phyloP scores from a whole-genome alignment of 768 basidiomycete species.

The Mycena indigotica region DNA sequence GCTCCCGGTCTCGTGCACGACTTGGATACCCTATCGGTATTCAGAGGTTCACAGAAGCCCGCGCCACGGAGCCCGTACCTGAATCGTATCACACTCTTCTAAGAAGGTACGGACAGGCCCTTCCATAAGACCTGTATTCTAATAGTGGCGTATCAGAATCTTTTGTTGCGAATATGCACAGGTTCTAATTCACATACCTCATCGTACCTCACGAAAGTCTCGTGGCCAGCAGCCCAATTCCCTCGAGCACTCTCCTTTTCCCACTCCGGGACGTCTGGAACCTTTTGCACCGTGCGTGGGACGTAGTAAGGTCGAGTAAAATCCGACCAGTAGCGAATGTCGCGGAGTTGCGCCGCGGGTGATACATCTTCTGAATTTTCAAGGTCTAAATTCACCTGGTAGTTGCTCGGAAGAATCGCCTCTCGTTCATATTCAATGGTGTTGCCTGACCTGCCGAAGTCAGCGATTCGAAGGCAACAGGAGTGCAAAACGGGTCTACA shows the following conservation, averaged over 20 bases:
- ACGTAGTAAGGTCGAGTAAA: conserved; percentile 65
- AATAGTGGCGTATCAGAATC: background rate
- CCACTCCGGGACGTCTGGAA: conserved; percentile 62
- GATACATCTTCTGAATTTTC: conserved; percentile 18
- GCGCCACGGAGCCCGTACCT: conserved; percentile 46
- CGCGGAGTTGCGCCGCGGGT: conserved; percentile 20
- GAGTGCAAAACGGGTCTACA: conserved; percentile 2
- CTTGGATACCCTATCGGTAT: conserved; percentile 62
- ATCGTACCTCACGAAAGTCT: conserved; percentile 55
- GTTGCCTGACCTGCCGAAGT: conserved; percentile 15
- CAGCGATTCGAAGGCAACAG: conserved; percentile 6
- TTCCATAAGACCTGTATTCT: conserved; percentile 73
- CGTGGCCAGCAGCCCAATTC: conserved; percentile 58
- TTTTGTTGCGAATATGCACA: background rate
- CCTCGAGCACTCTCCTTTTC: conserved; percentile 45
- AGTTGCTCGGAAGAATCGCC: conserved; percentile 53
- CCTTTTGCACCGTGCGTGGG: conserved; percentile 63
- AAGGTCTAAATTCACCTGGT: conserved; percentile 47
- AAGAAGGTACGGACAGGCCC: conserved; percentile 64
- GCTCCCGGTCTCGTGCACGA: conserved; percentile 58
- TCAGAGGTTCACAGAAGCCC: background rate
- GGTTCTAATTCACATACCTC: conserved; percentile 41
- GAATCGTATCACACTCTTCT: conserved; percentile 75
- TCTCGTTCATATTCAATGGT: conserved; percentile 55
- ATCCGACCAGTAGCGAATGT: conserved; percentile 69